Base-by-base conservation (phyloP, 2,329 filamentous ascomycete genomes). In the Sporothrix variecibatus region DNA sequence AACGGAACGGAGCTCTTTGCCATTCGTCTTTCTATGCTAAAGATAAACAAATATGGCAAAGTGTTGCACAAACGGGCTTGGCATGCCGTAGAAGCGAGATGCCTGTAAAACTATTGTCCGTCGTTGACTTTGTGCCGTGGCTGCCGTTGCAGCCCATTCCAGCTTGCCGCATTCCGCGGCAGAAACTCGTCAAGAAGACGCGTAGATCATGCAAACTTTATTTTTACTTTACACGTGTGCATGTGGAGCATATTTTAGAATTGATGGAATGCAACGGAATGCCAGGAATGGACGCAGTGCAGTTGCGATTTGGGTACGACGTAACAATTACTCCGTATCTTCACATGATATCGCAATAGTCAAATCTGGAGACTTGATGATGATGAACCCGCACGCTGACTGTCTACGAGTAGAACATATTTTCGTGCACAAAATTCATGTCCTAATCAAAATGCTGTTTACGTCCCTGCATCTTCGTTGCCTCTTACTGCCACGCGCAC, bases 401-500 rank as follows among this genome's bases (percentile, higher is more conserved):
- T 34, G 34, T 34, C 34, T 34, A 3, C 7, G 34, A 34, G 34
- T 34, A 34, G 34, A 34, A 34, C 5, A 3, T 34, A 34, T 34
- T 8, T 8, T 34, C 34, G 8, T 34, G 8, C 34, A 8, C 8
- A 1, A 34, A 34, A 8, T 4, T 34, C 5, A 8, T 34, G 8
- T 34, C 8, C 8, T 4, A 8, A 34, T 34, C 34, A 34, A 34
- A n/a, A n/a, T n/a, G 34, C 34, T 34, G 8, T 34, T 34, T 34
- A 5, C 34, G 34, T 3, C 34, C 8, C 34, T 34, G 5, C 34
- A 34, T 34, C 34, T 34, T 34, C 12, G 9, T 43, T 43, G 69
- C 72, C n/a, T 58, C 20, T 85, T 76, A 43, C 84, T 77, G 26
- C 83, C 81, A 73, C 78, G 76, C 7, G 86, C 79, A 7, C 80